A percentile compares a stretch with the other conserved stretches of the same genome.
Conservation (phyloP, 2,329 filamentous ascomycete species). For the Rutstroemia sp. region DNA sequence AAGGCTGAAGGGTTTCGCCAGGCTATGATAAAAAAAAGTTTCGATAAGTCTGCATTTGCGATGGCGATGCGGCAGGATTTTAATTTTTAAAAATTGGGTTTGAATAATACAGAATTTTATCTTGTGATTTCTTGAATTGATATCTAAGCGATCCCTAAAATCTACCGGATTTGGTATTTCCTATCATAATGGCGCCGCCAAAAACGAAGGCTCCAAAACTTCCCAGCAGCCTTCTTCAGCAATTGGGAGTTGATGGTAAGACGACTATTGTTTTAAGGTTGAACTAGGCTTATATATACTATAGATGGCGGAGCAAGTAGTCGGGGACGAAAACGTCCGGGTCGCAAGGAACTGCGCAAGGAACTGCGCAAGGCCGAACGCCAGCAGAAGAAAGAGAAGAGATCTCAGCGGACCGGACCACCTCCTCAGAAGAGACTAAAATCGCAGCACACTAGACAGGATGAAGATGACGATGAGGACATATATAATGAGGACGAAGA, state of each 20-base stretch:
- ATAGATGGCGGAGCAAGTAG: conserved; percentile 13
- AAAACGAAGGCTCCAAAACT: conserved; percentile 35
- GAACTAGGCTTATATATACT: conserved; percentile 1
- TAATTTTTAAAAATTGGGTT: too few species aligned
- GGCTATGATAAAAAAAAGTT: not conserved
- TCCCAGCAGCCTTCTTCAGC: conserved; percentile 37
- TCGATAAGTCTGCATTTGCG: not conserved
- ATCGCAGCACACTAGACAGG: conserved; percentile 11
- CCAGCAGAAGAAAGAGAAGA: conserved; percentile 23
- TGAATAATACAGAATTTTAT: too few species aligned
- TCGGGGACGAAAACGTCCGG: conserved; percentile 15
- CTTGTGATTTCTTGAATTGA: too few species aligned
- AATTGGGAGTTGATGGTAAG: conserved; percentile 34
- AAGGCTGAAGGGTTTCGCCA: conserved; percentile 1
- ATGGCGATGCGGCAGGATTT: too few species aligned
- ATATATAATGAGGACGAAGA: conserved; percentile 6
- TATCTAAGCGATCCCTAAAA: not conserved
- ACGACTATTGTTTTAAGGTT: not conserved
- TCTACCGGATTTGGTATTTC: not conserved
- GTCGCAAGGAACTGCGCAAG: conserved; percentile 30
- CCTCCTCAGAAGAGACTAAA: conserved; percentile 24
- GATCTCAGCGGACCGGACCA: conserved; percentile 17
- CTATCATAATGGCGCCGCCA: conserved; percentile 19
- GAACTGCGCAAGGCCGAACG: conserved; percentile 28
- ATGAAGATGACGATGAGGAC: not conserved